Percentiles rank a stretch among this genome's conserved stretches.
phyloP scores from a whole-genome alignment of 176 grass and related monocot species.

The Typha latifolia region DNA sequence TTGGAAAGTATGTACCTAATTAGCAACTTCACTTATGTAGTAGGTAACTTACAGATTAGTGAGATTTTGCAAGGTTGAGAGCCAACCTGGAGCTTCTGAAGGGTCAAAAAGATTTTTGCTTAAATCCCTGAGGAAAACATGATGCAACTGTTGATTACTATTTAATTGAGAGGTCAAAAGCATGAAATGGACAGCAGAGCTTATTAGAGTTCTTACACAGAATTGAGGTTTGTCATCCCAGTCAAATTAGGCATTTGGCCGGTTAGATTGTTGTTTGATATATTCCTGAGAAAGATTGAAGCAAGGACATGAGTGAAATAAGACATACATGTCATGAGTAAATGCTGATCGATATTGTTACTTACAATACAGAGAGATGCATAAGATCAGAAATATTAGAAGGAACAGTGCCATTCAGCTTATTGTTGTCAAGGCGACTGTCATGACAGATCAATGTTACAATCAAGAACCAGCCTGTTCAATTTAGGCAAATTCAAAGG shows the following conservation, averaged over 20 bases:
- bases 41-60: conserved; percentile 42
- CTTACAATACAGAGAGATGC: conserved; percentile 58
- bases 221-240: conserved; percentile 22
- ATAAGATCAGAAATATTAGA: conserved; percentile 30
- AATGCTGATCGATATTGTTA: not conserved
- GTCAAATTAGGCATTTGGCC: conserved; percentile 62
- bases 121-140: conserved; percentile 45
- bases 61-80: conserved; percentile 23
- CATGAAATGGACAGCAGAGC: not conserved
- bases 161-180: not conserved
- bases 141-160: conserved; percentile 2
- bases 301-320: conserved; percentile 1
- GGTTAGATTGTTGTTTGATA: conserved; percentile 54
- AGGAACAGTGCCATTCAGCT: conserved; percentile 35
- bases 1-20: too few relatives aligned
- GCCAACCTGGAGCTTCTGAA: conserved; percentile 57
- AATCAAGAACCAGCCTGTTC: not conserved
- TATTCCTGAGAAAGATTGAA: conserved; percentile 31
- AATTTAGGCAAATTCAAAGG: not conserved
- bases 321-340: not conserved
- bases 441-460: conserved; percentile 12
- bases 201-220: conserved; percentile 58
- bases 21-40: too few relatives aligned
- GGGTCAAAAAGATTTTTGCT: conserved; percentile 64
- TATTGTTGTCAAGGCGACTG: conserved; percentile 53